Percentiles rank a stretch among this genome's conserved stretches.
These are phyloP conservation scores for Sphagnum magellanicum DNA, from an alignment of 228 moss, liverwort and hornwort species.

Conservation along the genomic window DNA sequence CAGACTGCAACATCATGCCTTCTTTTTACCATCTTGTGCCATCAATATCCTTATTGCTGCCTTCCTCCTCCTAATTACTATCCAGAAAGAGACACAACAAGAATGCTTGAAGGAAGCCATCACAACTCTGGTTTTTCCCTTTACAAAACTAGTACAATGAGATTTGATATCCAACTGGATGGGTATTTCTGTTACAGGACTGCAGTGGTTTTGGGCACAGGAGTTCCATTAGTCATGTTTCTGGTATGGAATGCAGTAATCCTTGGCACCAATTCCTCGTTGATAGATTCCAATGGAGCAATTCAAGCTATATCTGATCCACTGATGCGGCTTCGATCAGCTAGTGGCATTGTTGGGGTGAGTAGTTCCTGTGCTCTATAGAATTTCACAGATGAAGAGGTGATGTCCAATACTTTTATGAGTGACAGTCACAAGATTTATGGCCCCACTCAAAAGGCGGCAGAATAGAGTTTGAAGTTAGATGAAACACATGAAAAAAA, in stretches of 20 bases:
- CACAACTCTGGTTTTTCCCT: too few relatives aligned
- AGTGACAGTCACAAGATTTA: neutral
- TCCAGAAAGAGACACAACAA: neutral
- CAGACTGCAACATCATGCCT: too few relatives aligned
- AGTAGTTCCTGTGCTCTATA: slow-evolving; percentile 6
- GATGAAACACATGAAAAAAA: neutral
- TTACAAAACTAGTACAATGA: too few relatives aligned
- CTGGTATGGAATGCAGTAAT: slow-evolving; percentile 93
- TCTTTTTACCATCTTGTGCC: too few relatives aligned
- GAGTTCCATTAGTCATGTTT: slow-evolving; percentile 81
- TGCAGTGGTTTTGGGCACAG: slow-evolving; percentile 80
- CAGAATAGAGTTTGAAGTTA: neutral
- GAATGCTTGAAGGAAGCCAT: too few relatives aligned
- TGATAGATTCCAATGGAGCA: slow-evolving; percentile 33
- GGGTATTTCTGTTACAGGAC: slow-evolving; percentile 31
- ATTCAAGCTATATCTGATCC: slow-evolving; percentile 60
- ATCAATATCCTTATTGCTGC: too few relatives aligned
- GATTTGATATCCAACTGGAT: too few relatives aligned
- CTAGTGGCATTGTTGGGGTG: slow-evolving; percentile 81
- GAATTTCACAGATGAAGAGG: neutral
- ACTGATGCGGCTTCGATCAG: slow-evolving; percentile 49
- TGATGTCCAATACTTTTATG: too few relatives aligned
- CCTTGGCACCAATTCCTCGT: slow-evolving; percentile 60
- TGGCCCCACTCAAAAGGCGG: neutral
- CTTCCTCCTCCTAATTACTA: too few relatives aligned